phyloP scores from a whole-genome alignment of 2,329 filamentous ascomycete species.

The Aspergillus fructus region DNA sequence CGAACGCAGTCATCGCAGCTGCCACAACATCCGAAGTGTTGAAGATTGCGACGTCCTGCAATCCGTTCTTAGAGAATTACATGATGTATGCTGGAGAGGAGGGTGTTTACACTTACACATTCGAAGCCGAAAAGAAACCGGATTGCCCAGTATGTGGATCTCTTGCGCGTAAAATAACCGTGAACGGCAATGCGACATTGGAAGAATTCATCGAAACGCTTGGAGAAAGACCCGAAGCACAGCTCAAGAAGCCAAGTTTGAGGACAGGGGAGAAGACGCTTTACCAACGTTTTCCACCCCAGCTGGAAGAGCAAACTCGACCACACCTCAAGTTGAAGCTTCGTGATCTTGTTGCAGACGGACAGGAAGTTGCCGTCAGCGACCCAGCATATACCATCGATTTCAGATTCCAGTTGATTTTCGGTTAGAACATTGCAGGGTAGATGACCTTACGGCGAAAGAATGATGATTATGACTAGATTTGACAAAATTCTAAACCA shows the following conservation, averaged over 20 bases:
- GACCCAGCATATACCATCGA: constrained; percentile 84
- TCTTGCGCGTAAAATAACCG: constrained; percentile 69
- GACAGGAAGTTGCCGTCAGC: constrained; percentile 87
- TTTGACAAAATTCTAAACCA: constrained; percentile 23
- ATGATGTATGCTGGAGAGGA: constrained; percentile 99
- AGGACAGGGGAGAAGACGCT: constrained; percentile 77
- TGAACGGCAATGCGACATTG: constrained; percentile 71
- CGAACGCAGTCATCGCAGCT: constrained; percentile 93
- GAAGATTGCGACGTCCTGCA: constrained; percentile 83
- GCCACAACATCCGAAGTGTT: constrained; percentile 96
- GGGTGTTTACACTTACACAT: constrained; percentile 95
- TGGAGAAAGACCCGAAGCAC: constrained; percentile 78
- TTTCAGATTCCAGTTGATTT: constrained; percentile 60
- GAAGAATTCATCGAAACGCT: constrained; percentile 83
- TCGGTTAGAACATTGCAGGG: constrained; percentile 27
- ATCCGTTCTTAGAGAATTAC: constrained; percentile 85
- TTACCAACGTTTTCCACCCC: constrained; percentile 82
- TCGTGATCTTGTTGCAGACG: constrained; percentile 71
- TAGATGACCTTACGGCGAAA: constrained; percentile 15
- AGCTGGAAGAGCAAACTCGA: constrained; percentile 79
- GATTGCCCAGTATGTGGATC: constrained; percentile 95
- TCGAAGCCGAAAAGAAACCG: constrained; percentile 87
- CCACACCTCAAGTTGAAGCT: constrained; percentile 79
- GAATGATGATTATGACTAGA: constrained; percentile 17
- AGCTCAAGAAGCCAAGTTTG: constrained; percentile 90